A percentile compares a stretch with the other conserved stretches of the same genome.
Conservation (phyloP, 495 filamentous ascomycete species). For the Trichocladium uniseriatum region DNA sequence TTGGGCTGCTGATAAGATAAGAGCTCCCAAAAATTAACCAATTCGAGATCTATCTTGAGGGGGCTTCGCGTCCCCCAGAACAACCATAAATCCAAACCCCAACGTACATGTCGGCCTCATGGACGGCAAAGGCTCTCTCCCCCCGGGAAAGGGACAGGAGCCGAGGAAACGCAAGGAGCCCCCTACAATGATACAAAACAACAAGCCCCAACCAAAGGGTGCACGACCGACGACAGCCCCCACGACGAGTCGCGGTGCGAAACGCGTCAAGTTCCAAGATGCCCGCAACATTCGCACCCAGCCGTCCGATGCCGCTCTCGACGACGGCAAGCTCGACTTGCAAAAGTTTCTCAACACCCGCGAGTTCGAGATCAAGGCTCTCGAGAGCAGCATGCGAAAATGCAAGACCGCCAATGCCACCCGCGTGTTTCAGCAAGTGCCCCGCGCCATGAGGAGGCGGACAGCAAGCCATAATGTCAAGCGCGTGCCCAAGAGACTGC, state of each 20-base stretch:
- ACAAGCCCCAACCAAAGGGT: neutral
- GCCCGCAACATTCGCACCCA: constrained; percentile 67
- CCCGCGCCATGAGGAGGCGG: constrained; percentile 69
- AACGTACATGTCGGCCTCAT: constrained; percentile 6
- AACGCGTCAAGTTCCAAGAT: constrained; percentile 57
- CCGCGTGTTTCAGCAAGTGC: constrained; percentile 83
- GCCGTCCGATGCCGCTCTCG: constrained; percentile 58
- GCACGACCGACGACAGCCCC: neutral
- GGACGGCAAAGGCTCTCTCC: constrained; percentile 3
- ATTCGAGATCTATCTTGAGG: no score
- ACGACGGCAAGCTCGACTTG: constrained; percentile 70
- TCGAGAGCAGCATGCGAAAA: constrained; percentile 67
- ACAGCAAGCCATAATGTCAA: constrained; percentile 95
- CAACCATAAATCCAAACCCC: neutral
- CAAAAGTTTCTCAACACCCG: constrained; percentile 72
- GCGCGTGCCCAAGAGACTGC: constrained; percentile 72
- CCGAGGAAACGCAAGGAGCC: constrained; percentile 20
- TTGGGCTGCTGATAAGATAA: constrained; percentile 17
- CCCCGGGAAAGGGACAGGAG: neutral
- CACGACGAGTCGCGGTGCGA: constrained; percentile 15
- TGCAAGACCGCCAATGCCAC: constrained; percentile 57
- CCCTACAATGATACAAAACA: constrained; percentile 6
- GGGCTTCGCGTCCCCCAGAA: no score
- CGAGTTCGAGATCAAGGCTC: constrained; percentile 77
- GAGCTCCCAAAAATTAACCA: constrained; percentile 17